Evolutionary conservation across 208 protist species (phyloP), one percentile per base, ranked within the genome.

Genomic region (Borovskyia barvae): DNA sequence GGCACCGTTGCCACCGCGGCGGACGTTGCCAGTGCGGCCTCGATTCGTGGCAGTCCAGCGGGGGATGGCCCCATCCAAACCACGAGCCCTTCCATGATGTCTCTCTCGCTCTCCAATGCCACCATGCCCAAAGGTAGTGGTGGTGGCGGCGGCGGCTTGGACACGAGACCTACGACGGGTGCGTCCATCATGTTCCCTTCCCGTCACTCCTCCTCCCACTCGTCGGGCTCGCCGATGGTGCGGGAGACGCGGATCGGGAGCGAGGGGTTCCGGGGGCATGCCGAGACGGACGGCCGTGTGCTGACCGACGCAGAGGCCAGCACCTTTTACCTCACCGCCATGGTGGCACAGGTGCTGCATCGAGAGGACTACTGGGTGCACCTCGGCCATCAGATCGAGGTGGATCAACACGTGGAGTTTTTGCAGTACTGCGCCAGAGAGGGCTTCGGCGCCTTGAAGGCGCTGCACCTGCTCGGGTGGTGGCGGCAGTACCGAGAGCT

Each of bases 321-420:
- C 19, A 39, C 37, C 25, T 61, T 69, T 11, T 52, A 68, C 29
- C 69, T 92, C 11, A 60, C 75, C 11, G 62, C 72, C 32, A 36
- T 75, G 20, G 66, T 83, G 11, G 87, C 87, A 19, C 48, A 63
- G 32, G 68, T 77, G 25, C 33, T 88, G 8, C 55, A 64, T 43
- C 66, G 65, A 20, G 73, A 79, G 17, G 66, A 80, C 43, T 92
- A 94, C 59, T 82, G 75, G 70, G 66, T 79, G 14, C 66, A 86
- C 64, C 73, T 94, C 11, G 53, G 55, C 2, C 67, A 79, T 22
- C 88, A 94, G 61, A 75, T 89, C 20, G 53, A 78, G 37, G 80
- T 94, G 20, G 88, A 94, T 47, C 56, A 75, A 6, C 58, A 75
- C 51, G 72, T 91, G 11, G 70, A 80, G 42, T 80, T 86, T 17